These are phyloP conservation scores for Aspergillus nidulans DNA, from an alignment of 495 filamentous ascomycete species.

Conservation along the genomic window DNA sequence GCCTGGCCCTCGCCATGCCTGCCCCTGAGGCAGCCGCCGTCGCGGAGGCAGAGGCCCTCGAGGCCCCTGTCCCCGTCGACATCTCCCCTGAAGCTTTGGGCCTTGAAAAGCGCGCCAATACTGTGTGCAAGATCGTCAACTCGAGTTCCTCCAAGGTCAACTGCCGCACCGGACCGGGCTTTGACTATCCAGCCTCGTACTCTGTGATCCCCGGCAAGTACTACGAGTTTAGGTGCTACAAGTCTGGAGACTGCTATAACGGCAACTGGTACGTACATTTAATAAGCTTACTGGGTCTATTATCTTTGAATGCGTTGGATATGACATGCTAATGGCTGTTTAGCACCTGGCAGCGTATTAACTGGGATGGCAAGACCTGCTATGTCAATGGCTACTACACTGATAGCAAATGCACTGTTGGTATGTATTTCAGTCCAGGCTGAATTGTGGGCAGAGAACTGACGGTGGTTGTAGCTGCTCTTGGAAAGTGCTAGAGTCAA, in stretches of 20 bases:
- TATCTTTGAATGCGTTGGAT: not conserved
- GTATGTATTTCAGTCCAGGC: slow-evolving; percentile 1
- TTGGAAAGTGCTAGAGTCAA: slow-evolving; percentile 5
- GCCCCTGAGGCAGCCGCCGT: not conserved
- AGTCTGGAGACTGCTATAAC: slow-evolving; percentile 7
- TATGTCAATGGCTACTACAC: slow-evolving; percentile 17
- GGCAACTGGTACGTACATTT: slow-evolving; percentile 10
- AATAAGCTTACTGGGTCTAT: no score
- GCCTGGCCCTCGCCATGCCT: not conserved
- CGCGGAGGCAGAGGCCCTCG: not conserved
- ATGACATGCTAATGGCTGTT: not conserved
- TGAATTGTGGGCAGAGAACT: no score
- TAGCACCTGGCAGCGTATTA: slow-evolving; percentile 9
- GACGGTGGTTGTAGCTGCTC: not conserved
- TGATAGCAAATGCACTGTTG: slow-evolving; percentile 7
- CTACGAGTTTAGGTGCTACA: slow-evolving; percentile 6
- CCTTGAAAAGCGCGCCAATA: not conserved
- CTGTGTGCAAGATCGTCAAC: slow-evolving; percentile 5
- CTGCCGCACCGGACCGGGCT: slow-evolving; percentile 6
- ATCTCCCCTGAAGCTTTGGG: slow-evolving; percentile 3
- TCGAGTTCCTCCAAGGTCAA: not conserved
- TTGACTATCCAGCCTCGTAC: not conserved
- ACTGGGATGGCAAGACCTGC: slow-evolving; percentile 2
- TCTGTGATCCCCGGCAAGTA: not conserved
- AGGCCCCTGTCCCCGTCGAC: not conserved